phyloP scores from a whole-genome alignment of 2,329 filamentous ascomycete genomes.

The Penicillium sp. region DNA sequence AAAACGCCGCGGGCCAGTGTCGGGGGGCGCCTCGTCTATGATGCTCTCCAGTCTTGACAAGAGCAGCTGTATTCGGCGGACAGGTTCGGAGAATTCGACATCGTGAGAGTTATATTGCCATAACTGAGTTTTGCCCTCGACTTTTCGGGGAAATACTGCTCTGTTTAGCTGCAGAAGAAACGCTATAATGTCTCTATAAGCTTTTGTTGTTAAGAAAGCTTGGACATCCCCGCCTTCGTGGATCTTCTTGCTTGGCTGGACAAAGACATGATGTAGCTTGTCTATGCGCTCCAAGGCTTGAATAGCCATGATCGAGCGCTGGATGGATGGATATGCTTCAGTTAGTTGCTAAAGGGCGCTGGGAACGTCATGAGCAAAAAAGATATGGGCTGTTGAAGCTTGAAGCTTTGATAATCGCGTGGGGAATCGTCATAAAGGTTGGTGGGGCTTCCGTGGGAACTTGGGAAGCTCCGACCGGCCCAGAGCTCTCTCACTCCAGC shows the following conservation, averaged over 20 bases:
- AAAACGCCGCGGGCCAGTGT: conserved; percentile 81
- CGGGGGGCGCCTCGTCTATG: conserved; percentile 75
- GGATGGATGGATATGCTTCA: background rate
- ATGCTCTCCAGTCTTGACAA: conserved; percentile 62
- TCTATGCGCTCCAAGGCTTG: conserved; percentile 41
- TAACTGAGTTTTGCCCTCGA: conserved; percentile 41
- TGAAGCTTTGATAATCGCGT: background rate
- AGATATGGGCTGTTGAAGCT: background rate
- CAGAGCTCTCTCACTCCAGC: background rate
- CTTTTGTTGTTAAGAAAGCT: conserved; percentile 73
- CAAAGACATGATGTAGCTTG: conserved; percentile 54
- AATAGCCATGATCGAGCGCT: background rate
- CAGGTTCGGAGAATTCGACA: conserved; percentile 50
- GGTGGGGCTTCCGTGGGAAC: background rate
- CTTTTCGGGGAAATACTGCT: conserved; percentile 70
- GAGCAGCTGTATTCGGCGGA: conserved; percentile 63
- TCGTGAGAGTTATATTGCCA: conserved; percentile 46
- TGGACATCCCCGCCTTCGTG: conserved; percentile 77
- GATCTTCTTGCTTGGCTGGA: conserved; percentile 72
- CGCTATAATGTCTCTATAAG: conserved; percentile 80
- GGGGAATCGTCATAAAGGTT: background rate
- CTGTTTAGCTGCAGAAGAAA: conserved; percentile 90
- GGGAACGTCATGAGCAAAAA: background rate
- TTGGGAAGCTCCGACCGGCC: background rate
- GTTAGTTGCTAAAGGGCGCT: background rate